Base-by-base conservation (phyloP, 2,329 filamentous ascomycete species). In the Arthroderma sp. region DNA sequence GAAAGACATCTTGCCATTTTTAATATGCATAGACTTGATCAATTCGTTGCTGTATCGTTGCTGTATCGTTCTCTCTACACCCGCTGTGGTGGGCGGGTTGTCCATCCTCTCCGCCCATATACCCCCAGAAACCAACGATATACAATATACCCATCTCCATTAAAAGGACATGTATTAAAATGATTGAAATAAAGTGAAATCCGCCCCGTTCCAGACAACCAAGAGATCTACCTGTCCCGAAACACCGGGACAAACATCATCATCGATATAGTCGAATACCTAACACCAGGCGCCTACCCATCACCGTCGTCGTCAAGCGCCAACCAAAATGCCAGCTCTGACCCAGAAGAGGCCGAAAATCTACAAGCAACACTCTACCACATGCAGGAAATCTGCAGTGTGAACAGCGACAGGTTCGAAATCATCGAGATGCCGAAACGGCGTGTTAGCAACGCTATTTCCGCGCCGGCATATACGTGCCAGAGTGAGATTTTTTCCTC, bases 171-270 rank as follows among this genome's bases (percentile, higher is more conserved):
- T 11, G 15, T 3, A 22, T 22, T 22, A 22, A 22, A 29, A 40
- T n/a, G 2, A 6, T n/a, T 15, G 8, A 4, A 7, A 36, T 29
- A 38, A 44, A 55, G 54, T 45, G 36, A 47, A n/a, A 47, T 58
- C 31, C 52, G 54, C 36, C 53, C 41, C 3, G 39, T 52, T 33
- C 50, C 50, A 22, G 50, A 52, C 33, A 84, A 93, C 63, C 88
- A 96, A 68, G 89, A 95, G 70, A 83, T 95, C 54, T 94, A 80
- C 68, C 81, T 95, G 57, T 86, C 93, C 60, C 74, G 77, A 51
- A 74, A 83, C 50, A 87, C 86, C 41, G 88, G 88, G 62, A 85
- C 85, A 3, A 87, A 77, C 65, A 80, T 94, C 61, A 88, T 94
- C 55, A 75, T 95, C 63, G 89, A 96, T 57, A 85, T 96, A 57